These are phyloP conservation scores for Pleurostoma richardsiae DNA, from an alignment of 2,329 filamentous ascomycete species.

Conservation along the genomic window DNA sequence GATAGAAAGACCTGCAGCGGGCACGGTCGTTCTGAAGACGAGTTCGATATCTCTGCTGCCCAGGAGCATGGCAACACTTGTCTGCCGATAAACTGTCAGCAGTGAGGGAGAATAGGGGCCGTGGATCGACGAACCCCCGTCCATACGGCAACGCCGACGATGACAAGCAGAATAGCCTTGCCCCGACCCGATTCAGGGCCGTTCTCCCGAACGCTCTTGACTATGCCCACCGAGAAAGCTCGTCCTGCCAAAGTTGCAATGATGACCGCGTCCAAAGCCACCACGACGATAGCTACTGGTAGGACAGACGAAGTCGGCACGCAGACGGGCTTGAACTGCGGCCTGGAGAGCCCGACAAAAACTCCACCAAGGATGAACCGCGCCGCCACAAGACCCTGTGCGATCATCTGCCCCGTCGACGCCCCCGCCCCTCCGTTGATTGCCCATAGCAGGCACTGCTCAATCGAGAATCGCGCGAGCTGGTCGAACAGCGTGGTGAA, in stretches of 20 bases:
- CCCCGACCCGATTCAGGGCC: conserved; percentile 20
- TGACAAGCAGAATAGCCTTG: conserved; percentile 35
- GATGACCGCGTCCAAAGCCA: conserved; percentile 40
- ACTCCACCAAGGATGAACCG: conserved; percentile 49
- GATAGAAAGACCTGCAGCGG: conserved; percentile 42
- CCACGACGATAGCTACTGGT: conserved; percentile 37
- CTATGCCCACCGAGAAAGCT: conserved; percentile 29
- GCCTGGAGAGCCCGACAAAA: conserved; percentile 49
- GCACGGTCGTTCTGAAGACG: conserved; percentile 41
- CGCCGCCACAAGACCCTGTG: conserved; percentile 40
- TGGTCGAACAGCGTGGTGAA: conserved; percentile 54
- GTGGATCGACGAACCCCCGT: conserved; percentile 37
- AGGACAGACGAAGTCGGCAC: conserved; percentile 38
- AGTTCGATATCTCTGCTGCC: conserved; percentile 37
- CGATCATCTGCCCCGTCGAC: conserved; percentile 28
- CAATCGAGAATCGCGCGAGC: conserved; percentile 44
- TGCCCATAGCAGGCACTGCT: conserved; percentile 50
- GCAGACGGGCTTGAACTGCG: conserved; percentile 47
- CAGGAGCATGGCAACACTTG: conserved; percentile 45
- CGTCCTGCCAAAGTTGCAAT: conserved; percentile 34
- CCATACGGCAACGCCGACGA: conserved; percentile 46
- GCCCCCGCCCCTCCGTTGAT: conserved; percentile 32
- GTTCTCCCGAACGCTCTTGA: conserved; percentile 23
- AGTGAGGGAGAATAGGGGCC: neutral
- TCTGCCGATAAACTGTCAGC: conserved; percentile 25